phyloP scores from a whole-genome alignment of 139 green algal genomes.

The Chlamydomonas sp. region DNA sequence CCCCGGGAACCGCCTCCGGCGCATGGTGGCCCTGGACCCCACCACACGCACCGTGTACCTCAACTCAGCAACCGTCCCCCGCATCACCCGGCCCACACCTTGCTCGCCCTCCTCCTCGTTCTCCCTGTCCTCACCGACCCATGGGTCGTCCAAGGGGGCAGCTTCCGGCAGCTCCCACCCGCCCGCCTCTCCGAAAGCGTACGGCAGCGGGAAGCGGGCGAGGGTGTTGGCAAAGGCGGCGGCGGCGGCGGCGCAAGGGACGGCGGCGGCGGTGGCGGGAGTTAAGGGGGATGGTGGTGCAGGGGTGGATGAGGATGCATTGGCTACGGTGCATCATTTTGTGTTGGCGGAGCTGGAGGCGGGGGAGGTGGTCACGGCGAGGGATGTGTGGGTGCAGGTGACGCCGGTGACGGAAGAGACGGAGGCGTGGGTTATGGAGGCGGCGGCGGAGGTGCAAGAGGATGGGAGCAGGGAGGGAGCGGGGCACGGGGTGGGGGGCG shows the following conservation, averaged over 20 bases:
- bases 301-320: background rate
- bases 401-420: background rate
- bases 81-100: conserved; percentile 28
- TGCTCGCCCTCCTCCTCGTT: background rate
- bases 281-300: background rate
- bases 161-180: background rate
- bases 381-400: conserved; percentile 56
- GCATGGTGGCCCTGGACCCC: conserved; percentile 67
- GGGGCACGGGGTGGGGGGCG: too few species aligned
- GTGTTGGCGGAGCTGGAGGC: conserved; percentile 51
- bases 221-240: background rate
- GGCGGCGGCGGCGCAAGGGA: background rate
- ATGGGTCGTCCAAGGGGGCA: background rate
- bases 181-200: background rate
- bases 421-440: conserved; percentile 2
- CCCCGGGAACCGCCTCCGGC: conserved; percentile 28
- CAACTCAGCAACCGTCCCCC: conserved; percentile 77
- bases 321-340: conserved; percentile 50
- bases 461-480: too few species aligned
- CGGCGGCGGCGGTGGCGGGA: background rate
- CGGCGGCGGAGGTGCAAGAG: background rate
- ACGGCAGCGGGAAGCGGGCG: background rate
- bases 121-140: background rate
- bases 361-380: conserved; percentile 34
- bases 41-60: conserved; percentile 62